Evolutionary conservation across 2,329 filamentous ascomycete species (phyloP).

Genomic region (Zopfia rhizophila): DNA sequence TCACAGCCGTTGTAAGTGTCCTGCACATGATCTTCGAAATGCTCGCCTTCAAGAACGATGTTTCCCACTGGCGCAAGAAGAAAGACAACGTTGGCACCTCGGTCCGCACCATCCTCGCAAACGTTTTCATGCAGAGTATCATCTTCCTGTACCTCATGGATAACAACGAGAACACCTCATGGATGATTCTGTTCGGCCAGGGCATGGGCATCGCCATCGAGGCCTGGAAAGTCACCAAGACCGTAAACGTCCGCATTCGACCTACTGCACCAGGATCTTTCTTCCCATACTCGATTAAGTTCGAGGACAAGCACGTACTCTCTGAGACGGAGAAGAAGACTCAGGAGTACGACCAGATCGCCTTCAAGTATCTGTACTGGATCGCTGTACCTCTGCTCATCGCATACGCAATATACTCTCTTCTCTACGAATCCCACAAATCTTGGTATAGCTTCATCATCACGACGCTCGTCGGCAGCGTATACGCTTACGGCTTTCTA

Average conservation of each 20-base stretch:
- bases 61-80: constrained; percentile 98
- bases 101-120: constrained; percentile 93
- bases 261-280: constrained; percentile 73
- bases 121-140: constrained; percentile 95
- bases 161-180: constrained; percentile 97
- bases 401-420: constrained; percentile 90
- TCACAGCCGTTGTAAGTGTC: constrained; percentile 85
- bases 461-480: constrained; percentile 91
- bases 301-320: constrained; percentile 97
- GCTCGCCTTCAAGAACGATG: constrained; percentile 96
- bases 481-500: constrained; percentile 97
- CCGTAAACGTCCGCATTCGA: constrained; percentile 87
- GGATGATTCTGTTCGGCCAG: constrained; percentile 98
- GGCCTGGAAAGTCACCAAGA: constrained; percentile 96
- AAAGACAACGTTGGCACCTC: constrained; percentile 99
- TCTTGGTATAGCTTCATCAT: constrained; percentile 98
- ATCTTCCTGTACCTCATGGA: constrained; percentile 98
- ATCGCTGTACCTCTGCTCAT: constrained; percentile 87
- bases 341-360: constrained; percentile 97
- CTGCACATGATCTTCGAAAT: constrained; percentile 96
- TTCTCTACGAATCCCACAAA: constrained; percentile 94
- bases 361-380: constrained; percentile 97
- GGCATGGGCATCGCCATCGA: constrained; percentile 82
- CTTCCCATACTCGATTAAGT: constrained; percentile 81
- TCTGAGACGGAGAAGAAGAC: constrained; percentile 97